Percentiles rank a stretch among this genome's conserved stretches.
Conservation (phyloP, 768 basidiomycete species). For the Russula sp. region DNA sequence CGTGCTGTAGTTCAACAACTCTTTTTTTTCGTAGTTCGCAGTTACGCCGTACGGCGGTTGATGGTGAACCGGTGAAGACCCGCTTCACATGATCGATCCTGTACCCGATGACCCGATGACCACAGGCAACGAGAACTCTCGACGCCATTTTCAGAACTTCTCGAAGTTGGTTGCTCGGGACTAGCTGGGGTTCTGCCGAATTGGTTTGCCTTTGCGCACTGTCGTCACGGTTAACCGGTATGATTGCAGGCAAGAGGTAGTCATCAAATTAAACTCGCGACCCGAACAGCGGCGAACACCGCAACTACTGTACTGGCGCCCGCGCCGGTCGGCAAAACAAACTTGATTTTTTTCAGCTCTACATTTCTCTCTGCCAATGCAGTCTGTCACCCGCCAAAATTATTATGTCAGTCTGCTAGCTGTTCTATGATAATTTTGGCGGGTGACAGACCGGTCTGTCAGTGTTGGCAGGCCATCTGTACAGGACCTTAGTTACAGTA, state of each 20-base stretch:
- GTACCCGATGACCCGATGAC: constrained; percentile 53
- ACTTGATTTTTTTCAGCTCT: too few relatives aligned
- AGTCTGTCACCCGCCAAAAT: constrained; percentile 47
- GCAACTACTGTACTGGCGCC: not conserved
- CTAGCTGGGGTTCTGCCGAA: not conserved
- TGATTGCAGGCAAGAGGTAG: too few relatives aligned
- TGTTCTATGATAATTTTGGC: too few relatives aligned
- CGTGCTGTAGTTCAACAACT: constrained; percentile 49
- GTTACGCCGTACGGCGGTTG: constrained; percentile 42
- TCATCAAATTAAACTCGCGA: too few relatives aligned
- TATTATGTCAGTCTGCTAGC: constrained; percentile 55
- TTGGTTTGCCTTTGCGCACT: not conserved
- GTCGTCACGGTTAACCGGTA: not conserved
- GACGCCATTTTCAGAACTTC: constrained; percentile 51
- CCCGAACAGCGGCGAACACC: too few relatives aligned
- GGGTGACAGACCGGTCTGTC: too few relatives aligned
- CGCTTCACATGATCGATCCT: constrained; percentile 48
- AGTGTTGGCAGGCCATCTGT: too few relatives aligned
- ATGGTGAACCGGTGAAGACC: constrained; percentile 35
- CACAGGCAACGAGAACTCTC: constrained; percentile 44
- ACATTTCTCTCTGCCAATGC: too few relatives aligned
- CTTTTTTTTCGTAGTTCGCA: constrained; percentile 53
- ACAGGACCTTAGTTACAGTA: too few relatives aligned
- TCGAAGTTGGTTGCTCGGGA: constrained; percentile 1
- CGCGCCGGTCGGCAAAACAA: not conserved